phyloP scores from a whole-genome alignment of 768 basidiomycete genomes.

The Xanthoconium stramineum region DNA sequence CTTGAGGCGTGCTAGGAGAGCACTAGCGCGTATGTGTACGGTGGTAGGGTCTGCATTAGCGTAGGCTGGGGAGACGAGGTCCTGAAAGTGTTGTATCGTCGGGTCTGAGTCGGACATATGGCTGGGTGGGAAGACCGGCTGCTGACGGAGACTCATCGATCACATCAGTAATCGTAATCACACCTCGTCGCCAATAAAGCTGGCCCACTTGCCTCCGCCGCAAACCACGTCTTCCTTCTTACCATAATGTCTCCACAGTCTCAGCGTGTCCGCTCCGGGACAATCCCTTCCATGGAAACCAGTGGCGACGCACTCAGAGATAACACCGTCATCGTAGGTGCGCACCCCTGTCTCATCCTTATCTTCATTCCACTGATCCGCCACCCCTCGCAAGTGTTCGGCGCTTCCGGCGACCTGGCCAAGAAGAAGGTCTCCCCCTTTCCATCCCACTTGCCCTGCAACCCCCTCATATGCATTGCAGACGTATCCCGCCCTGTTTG shows the following conservation, averaged over 20 bases:
- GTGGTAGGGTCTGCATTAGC: slow-evolving; percentile 42
- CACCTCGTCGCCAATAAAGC: slow-evolving; percentile 23
- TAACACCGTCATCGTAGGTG: slow-evolving; percentile 87
- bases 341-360: slow-evolving; percentile 28
- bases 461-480: slow-evolving; percentile 46
- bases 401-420: slow-evolving; percentile 95
- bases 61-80: slow-evolving; percentile 52
- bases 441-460: background rate
- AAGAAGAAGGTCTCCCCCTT: slow-evolving; percentile 85
- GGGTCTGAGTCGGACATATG: slow-evolving; percentile 38
- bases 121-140: background rate
- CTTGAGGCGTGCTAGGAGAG: slow-evolving; percentile 78
- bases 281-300: slow-evolving; percentile 88
- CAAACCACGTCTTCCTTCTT: background rate
- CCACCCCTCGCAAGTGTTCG: slow-evolving; percentile 59
- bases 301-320: slow-evolving; percentile 70
- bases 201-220: background rate
- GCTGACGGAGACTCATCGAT: slow-evolving; percentile 12
- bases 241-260: slow-evolving; percentile 33
- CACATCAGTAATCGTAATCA: slow-evolving; percentile 17
- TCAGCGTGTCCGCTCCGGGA: slow-evolving; percentile 64
- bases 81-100: slow-evolving; percentile 60
- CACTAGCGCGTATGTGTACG: slow-evolving; percentile 64
- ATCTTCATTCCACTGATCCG: slow-evolving; percentile 13
- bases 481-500: slow-evolving; percentile 96